Percentiles rank a stretch among this genome's conserved stretches.
Evolutionary conservation across 2,329 filamentous ascomycete species (phyloP).

Genomic region (Chrysosporium keratinophilum): DNA sequence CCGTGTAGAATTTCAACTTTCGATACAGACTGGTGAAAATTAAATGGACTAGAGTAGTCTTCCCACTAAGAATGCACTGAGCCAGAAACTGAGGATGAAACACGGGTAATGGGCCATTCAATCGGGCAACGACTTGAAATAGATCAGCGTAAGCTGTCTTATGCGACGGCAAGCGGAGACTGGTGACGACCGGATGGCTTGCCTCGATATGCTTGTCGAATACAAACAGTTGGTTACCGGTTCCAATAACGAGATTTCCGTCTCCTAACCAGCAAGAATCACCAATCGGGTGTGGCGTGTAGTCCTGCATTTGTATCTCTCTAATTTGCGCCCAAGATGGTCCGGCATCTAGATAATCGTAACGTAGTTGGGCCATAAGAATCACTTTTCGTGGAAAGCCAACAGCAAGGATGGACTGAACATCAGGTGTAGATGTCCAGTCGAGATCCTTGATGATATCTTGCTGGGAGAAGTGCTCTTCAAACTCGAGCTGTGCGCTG

Average conservation of each 20-base stretch:
- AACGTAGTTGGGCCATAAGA: conserved; percentile 75
- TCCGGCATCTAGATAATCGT: conserved; percentile 78
- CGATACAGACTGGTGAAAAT: conserved; percentile 63
- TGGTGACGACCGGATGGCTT: conserved; percentile 49
- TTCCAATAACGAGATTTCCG: conserved; percentile 75
- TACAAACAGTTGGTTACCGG: conserved; percentile 83
- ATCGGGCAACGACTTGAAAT: conserved; percentile 68
- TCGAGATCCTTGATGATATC: conserved; percentile 77
- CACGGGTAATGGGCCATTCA: conserved; percentile 78
- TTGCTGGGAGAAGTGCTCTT: conserved; percentile 60
- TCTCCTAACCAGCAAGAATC: conserved; percentile 85
- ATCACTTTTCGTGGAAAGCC: conserved; percentile 80
- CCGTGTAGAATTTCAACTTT: conserved; percentile 69
- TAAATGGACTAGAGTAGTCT: conserved; percentile 57
- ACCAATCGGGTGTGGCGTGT: conserved; percentile 82
- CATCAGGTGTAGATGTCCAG: conserved; percentile 86
- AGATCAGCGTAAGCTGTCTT: conserved; percentile 52
- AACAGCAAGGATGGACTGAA: conserved; percentile 81
- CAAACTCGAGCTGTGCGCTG: conserved; percentile 69
- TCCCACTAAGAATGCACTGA: conserved; percentile 75
- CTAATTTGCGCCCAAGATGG: conserved; percentile 82
- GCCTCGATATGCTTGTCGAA: conserved; percentile 65
- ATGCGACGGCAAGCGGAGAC: conserved; percentile 41
- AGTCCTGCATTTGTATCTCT: conserved; percentile 67
- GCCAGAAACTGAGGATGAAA: conserved; percentile 89